Percentiles rank a stretch among this genome's conserved stretches.
Conservation (phyloP, 257 asterid genomes). For the Linderniella brevidens region DNA sequence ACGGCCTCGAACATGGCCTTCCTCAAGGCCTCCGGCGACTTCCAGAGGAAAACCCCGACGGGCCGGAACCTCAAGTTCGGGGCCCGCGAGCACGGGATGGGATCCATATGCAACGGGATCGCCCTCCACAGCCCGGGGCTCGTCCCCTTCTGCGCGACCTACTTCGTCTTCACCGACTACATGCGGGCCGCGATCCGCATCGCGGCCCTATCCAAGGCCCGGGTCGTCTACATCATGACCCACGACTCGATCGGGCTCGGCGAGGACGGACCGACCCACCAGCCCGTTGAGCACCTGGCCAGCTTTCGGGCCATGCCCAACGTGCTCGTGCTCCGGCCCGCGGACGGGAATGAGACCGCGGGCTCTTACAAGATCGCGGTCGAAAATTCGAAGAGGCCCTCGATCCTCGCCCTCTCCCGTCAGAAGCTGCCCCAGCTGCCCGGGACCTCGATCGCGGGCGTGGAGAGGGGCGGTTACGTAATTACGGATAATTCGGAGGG, state of each 20-base stretch:
- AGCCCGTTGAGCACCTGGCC: slow-evolving; percentile 64
- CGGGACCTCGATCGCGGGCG: slow-evolving; percentile 57
- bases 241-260: slow-evolving; percentile 69
- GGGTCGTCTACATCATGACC: slow-evolving; percentile 61
- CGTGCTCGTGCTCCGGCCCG: slow-evolving; percentile 61
- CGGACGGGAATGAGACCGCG: slow-evolving; percentile 84
- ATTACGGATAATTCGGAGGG: slow-evolving; percentile 40
- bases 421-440: slow-evolving; percentile 50
- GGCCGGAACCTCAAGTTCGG: slow-evolving; percentile 56
- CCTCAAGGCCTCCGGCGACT: slow-evolving; percentile 59
- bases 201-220: slow-evolving; percentile 55
- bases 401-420: slow-evolving; percentile 49
- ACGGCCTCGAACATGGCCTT: slow-evolving; percentile 87
- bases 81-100: slow-evolving; percentile 76
- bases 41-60: slow-evolving; percentile 58
- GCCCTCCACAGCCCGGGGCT: slow-evolving; percentile 69
- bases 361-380: slow-evolving; percentile 72
- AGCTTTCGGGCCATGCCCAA: slow-evolving; percentile 75
- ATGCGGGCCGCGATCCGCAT: slow-evolving; percentile 85
- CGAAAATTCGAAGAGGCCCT: slow-evolving; percentile 50
- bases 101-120: slow-evolving; percentile 73
- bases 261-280: slow-evolving; percentile 74
- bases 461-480: slow-evolving; percentile 54
- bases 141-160: slow-evolving; percentile 76
- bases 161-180: slow-evolving; percentile 85